Evolutionary conservation across 2,329 filamentous ascomycete species (phyloP).

Genomic region (Ascomycota sp.): DNA sequence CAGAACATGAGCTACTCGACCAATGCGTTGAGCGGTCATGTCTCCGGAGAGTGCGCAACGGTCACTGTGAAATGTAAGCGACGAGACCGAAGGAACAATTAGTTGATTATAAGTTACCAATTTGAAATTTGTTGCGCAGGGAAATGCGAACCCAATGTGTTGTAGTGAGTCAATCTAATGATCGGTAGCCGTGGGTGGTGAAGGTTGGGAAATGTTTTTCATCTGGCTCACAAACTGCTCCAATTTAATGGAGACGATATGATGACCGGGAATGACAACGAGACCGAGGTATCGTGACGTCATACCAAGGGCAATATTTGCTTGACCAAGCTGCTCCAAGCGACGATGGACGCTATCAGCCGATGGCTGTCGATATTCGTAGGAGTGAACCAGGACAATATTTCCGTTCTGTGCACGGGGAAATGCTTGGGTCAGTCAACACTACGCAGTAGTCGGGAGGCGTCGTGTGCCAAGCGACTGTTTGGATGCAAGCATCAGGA

Average conservation of each 20-base stretch:
- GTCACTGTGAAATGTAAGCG: neutral
- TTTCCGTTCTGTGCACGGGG: slow-evolving; percentile 55
- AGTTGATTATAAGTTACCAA: too few species aligned
- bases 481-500: neutral
- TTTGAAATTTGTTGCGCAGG: too few species aligned
- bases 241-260: slow-evolving; percentile 74
- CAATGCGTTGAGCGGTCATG: too few species aligned
- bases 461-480: neutral
- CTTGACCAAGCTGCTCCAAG: slow-evolving; percentile 11
- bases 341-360: slow-evolving; percentile 20
- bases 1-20: too few species aligned
- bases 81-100: neutral
- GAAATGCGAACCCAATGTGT: too few species aligned
- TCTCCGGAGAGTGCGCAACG: neutral
- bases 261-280: slow-evolving; percentile 70
- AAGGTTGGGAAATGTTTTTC: slow-evolving; percentile 2
- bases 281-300: slow-evolving; percentile 72
- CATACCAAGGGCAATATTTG: slow-evolving; percentile 45
- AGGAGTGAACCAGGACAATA: slow-evolving; percentile 64
- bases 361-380: slow-evolving; percentile 72
- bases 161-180: too few species aligned
- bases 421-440: neutral
- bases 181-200: neutral
- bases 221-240: slow-evolving; percentile 50
- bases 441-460: too few species aligned